These are phyloP conservation scores for Blastomyces parvus DNA, from an alignment of 2,329 filamentous ascomycete genomes.

Conservation along the genomic window DNA sequence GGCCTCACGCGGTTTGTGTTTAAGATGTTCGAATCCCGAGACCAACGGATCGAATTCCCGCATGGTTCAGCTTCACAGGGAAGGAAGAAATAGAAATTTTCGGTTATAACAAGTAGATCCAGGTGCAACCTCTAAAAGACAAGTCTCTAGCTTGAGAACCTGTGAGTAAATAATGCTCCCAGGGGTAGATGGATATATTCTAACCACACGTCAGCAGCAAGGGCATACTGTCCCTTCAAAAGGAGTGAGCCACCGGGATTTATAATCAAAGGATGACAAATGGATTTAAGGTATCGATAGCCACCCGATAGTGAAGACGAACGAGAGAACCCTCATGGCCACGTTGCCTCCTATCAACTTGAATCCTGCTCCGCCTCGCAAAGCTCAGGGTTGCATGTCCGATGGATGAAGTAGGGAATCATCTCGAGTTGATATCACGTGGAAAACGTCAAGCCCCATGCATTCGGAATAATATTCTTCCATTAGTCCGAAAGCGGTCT, in stretches of 20 bases:
- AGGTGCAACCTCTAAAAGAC: neutral
- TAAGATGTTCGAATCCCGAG: constrained; percentile 45
- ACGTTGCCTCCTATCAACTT: neutral
- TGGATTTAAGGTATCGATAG: neutral
- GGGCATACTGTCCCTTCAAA: neutral
- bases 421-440: constrained; percentile 4
- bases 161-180: neutral
- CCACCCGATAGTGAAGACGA: neutral
- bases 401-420: neutral
- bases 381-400: neutral
- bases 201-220: neutral
- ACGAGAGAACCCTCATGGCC: neutral
- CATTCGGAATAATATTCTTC: neutral
- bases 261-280: constrained; percentile 5
- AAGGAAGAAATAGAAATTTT: neutral
- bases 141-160: neutral
- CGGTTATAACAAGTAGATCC: neutral
- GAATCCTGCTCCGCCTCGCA: neutral
- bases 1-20: constrained; percentile 38
- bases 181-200: neutral
- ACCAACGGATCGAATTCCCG: constrained; percentile 42
- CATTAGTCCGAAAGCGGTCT: neutral
- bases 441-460: neutral
- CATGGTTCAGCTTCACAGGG: constrained; percentile 17
- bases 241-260: neutral